Conservation (phyloP, 129 eudicot genomes). For the Ambrosia artemisiifolia region DNA sequence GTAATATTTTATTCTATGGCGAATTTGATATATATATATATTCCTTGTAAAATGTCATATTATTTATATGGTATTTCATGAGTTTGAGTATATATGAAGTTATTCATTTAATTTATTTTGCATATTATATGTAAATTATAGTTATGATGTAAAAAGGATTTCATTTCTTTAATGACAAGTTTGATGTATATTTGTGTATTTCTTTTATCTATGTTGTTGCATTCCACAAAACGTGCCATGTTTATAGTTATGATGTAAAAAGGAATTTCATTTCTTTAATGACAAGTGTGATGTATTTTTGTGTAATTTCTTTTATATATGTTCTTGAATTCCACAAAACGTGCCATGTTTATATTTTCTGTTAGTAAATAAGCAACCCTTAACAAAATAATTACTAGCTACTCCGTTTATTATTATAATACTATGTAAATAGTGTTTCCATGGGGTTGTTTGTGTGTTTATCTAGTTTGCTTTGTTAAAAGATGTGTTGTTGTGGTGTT, state of each 20-base stretch:
- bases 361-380: too few species aligned
- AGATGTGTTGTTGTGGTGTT: too few species aligned
- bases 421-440: too few species aligned
- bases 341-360: background rate
- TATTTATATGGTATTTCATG: background rate
- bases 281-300: background rate
- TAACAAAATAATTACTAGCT: too few species aligned
- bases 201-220: background rate
- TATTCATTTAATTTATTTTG: background rate
- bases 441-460: too few species aligned
- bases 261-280: background rate
- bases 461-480: too few species aligned
- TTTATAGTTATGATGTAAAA: background rate
- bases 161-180: background rate
- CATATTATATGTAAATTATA: background rate
- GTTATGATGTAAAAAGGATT: background rate
- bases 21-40: background rate
- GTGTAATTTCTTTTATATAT: background rate
- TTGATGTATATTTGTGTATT: conserved; percentile 1
- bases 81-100: background rate
- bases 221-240: background rate
- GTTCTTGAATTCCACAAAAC: background rate
- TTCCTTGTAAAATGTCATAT: background rate
- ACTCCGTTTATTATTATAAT: too few species aligned
- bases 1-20: background rate